Conservation (phyloP, 2,329 filamentous ascomycete genomes). For the Elsinoe perseae region DNA sequence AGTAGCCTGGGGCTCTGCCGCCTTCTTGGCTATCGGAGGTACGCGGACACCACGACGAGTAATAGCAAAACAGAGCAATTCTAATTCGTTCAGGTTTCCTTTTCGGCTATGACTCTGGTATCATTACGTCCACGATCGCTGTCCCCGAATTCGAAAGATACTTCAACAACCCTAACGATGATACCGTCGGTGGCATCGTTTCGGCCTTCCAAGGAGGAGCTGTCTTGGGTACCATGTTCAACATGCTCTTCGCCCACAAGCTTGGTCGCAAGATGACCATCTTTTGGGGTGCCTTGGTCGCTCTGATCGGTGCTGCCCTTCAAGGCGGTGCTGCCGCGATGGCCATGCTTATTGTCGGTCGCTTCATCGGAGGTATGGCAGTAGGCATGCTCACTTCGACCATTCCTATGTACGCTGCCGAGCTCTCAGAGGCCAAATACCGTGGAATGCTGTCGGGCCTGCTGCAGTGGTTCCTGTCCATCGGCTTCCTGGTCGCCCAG, state of each 20-base stretch:
- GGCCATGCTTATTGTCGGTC: slow-evolving; percentile 27
- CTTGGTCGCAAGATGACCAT: slow-evolving; percentile 23
- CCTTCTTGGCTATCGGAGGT: slow-evolving; percentile 17
- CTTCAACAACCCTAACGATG: slow-evolving; percentile 25
- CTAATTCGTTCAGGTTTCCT: slow-evolving; percentile 20
- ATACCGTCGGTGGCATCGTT: slow-evolving; percentile 29
- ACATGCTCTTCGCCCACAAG: slow-evolving; percentile 20
- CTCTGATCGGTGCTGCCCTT: slow-evolving; percentile 22
- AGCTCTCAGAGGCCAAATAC: slow-evolving; percentile 29
- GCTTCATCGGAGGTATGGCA: slow-evolving; percentile 26
- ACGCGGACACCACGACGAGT: background rate
- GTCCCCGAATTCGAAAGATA: slow-evolving; percentile 26
- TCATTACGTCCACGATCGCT: slow-evolving; percentile 30
- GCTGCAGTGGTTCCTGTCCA: slow-evolving; percentile 32
- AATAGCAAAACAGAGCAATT: background rate
- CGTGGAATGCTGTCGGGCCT: slow-evolving; percentile 29
- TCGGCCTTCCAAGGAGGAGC: slow-evolving; percentile 34
- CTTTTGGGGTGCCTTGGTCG: slow-evolving; percentile 18
- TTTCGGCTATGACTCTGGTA: slow-evolving; percentile 30
- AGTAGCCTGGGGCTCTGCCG: slow-evolving; percentile 12
- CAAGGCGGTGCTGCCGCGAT: slow-evolving; percentile 25
- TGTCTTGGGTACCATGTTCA: slow-evolving; percentile 22
- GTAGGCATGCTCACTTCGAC: slow-evolving; percentile 27
- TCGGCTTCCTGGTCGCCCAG: slow-evolving; percentile 33
- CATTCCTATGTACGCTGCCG: slow-evolving; percentile 29